Base-by-base conservation (phyloP, 441 rosid species). In the Erodium moschatum region DNA sequence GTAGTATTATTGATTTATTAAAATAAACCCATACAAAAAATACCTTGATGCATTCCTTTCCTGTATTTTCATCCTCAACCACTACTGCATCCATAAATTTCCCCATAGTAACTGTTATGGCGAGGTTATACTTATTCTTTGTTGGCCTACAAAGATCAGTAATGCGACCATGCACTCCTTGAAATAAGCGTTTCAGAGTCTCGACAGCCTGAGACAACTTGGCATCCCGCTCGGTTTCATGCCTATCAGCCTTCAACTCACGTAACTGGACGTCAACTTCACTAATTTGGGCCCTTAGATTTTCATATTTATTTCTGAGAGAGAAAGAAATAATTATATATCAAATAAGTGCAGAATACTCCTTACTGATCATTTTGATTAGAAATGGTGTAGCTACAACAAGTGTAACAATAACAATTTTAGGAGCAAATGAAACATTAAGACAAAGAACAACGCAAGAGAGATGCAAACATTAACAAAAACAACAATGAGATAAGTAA, bases 41-140 rank as follows among this genome's bases (percentile, higher is more conserved):
- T 81, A 95, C 99, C 97, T 92, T 95, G 78, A 95, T 92, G 84
- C 99, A 92, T 84, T 90, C 98, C 81, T 92, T 95, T 73, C 97
- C 98, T 0, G 95, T 90, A 72, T 70, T 81, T 85, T 95, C 99
- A 86, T 95, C 96, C 79, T 95, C 98, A 50, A 92, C 99, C 65
- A 95, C 97, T 61, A 92, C 95, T 6, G 98, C 95, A 83, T 95
- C 99, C 98, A 95, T 95, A 80, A 90, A 95, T 85, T 74, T 92
- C 50, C 99, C 99, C 99, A 95, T 95, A 48, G 96, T 95, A 77
- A 95, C 97, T 70, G 97, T 95, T 77, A 95, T 89, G 71, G 98
- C 98, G 79, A 95, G 96, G 77, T 95, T 89, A 82, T 90, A 92
- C 77, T 95, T 95, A 81, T 89, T 89, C 77, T 80, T 88, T 38